These are phyloP conservation scores for Candida nemodendra DNA, from an alignment of 805 yeast species.

Conservation along the genomic window DNA sequence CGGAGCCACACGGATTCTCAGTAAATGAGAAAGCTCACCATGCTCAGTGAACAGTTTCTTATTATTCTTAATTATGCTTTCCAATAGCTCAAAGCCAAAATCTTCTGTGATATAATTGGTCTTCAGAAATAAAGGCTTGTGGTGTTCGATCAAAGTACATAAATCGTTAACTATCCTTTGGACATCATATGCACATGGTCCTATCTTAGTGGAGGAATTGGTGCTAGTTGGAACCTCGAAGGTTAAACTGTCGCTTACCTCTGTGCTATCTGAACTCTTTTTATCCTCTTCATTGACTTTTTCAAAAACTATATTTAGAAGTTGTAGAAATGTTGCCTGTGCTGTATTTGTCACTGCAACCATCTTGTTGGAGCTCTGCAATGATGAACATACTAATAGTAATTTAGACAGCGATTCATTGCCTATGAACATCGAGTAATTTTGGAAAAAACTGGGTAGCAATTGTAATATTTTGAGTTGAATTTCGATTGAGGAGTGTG, in stretches of 20 bases:
- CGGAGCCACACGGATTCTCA: constrained; percentile 73
- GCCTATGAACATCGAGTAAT: constrained; percentile 53
- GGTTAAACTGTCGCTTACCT: constrained; percentile 12
- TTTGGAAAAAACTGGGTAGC: constrained; percentile 70
- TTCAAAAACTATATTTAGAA: constrained; percentile 77
- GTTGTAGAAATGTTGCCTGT: constrained; percentile 86
- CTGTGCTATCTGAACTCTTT: constrained; percentile 19
- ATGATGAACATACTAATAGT: constrained; percentile 65
- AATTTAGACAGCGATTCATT: constrained; percentile 58
- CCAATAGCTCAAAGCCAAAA: constrained; percentile 79
- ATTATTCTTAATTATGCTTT: constrained; percentile 71
- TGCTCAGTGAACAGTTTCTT: constrained; percentile 52
- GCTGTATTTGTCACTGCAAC: constrained; percentile 87
- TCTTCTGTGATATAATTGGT: constrained; percentile 54
- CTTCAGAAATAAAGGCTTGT: constrained; percentile 53
- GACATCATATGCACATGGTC: constrained; percentile 64
- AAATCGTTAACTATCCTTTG: constrained; percentile 69
- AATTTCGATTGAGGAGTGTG: constrained; percentile 73
- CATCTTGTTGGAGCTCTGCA: constrained; percentile 67
- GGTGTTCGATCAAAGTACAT: constrained; percentile 63
- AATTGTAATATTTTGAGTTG: constrained; percentile 85
- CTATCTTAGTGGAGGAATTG: constrained; percentile 41
- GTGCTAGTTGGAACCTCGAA: constrained; percentile 47
- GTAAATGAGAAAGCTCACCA: constrained; percentile 61
- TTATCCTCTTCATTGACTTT: constrained; percentile 46